phyloP scores from a whole-genome alignment of 129 eudicot species.

The sunflower (Helianthus annuus) region HanXRQr2.0-SUNRISE NC_035436.2:179934835-179935334 shows the following conservation, averaged over 20 bases:
- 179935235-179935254: not conserved
- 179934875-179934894: slow-evolving; percentile 96
- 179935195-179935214: not conserved
- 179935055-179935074: too few relatives aligned
- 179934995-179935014: not conserved
- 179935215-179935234: not conserved
- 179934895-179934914: slow-evolving; percentile 99
- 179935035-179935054: slow-evolving; percentile 5
- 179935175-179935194: not conserved
- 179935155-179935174: not conserved
- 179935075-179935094: not conserved
- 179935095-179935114: not conserved
- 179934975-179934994: not conserved
- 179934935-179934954: slow-evolving; percentile 13
- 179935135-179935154: slow-evolving; percentile 3
- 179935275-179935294: too few relatives aligned
- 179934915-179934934: slow-evolving; percentile 67
- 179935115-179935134: slow-evolving; percentile 7
- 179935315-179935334: too few relatives aligned
- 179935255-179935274: too few relatives aligned
- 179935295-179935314: too few relatives aligned
- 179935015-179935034: not conserved
- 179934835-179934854: slow-evolving; percentile 59
- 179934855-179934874: slow-evolving; percentile 78
- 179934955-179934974: not conserved